phyloP scores from a whole-genome alignment of 2,329 filamentous ascomycete genomes.

The Tympanopsis confertula region DNA sequence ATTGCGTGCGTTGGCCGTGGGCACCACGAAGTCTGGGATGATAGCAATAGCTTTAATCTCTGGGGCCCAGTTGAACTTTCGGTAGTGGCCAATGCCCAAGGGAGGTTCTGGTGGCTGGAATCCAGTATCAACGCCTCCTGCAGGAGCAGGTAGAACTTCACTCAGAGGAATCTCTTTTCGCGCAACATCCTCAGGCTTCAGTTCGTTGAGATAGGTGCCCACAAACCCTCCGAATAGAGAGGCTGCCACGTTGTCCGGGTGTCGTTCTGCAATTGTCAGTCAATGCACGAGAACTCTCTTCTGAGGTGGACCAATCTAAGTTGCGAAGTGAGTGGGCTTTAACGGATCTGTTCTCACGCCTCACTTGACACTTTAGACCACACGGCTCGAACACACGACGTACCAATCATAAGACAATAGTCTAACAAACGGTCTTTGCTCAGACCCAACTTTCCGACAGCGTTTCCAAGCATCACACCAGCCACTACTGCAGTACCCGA shows the following conservation, averaged over 20 bases:
- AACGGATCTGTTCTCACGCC: not conserved
- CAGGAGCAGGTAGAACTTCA: constrained; percentile 59
- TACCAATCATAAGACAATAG: constrained; percentile 64
- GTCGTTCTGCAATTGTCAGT: constrained; percentile 34
- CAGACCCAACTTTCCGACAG: constrained; percentile 51
- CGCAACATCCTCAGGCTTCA: constrained; percentile 56
- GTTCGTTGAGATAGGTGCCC: constrained; percentile 62
- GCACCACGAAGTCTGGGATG: constrained; percentile 63
- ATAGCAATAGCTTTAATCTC: constrained; percentile 67
- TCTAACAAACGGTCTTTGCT: constrained; percentile 60
- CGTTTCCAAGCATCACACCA: constrained; percentile 58
- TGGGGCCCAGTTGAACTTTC: constrained; percentile 58
- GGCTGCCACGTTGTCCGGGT: constrained; percentile 63
- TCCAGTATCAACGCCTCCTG: constrained; percentile 60
- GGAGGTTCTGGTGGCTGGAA: constrained; percentile 58
- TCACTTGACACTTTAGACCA: too few relatives aligned
- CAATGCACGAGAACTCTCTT: constrained; percentile 5
- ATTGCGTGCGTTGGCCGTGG: constrained; percentile 56
- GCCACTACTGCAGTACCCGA: constrained; percentile 64
- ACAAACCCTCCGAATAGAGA: constrained; percentile 66
- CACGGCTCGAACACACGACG: too few relatives aligned
- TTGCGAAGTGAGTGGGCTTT: not conserved
- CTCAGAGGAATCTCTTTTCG: constrained; percentile 62
- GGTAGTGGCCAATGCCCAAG: constrained; percentile 59
- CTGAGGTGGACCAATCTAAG: not conserved